Evolutionary conservation across 805 yeast species (phyloP).

Genomic region (Scheffersomyces stipitis): DNA sequence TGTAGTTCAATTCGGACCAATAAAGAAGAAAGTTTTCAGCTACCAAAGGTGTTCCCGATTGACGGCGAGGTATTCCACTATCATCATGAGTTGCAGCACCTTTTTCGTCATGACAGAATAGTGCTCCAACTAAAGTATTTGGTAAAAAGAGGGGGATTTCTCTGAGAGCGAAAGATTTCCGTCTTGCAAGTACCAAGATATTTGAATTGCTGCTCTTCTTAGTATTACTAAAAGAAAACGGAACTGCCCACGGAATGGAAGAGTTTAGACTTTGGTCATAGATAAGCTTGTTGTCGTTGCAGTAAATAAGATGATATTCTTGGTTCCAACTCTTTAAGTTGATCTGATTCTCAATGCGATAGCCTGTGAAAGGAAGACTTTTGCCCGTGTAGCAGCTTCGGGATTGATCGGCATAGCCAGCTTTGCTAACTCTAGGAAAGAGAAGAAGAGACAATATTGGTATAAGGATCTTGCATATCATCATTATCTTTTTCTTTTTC

Average conservation of each 20-base stretch:
- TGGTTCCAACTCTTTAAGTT: conserved; percentile 7
- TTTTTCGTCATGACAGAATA: not conserved
- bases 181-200: conserved; percentile 17
- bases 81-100: conserved; percentile 1
- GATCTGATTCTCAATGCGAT: conserved; percentile 25
- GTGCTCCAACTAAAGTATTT: conserved; percentile 25
- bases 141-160: conserved; percentile 27
- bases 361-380: conserved; percentile 21
- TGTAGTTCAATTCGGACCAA: conserved; percentile 27
- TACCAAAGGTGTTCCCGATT: conserved; percentile 26
- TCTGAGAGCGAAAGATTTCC: conserved; percentile 20
- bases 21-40: conserved; percentile 22
- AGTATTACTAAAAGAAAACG: conserved; percentile 7
- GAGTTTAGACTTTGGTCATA: conserved; percentile 15
- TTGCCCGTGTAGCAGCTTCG: not conserved
- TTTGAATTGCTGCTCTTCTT: conserved; percentile 1
- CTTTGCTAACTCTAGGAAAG: too few species aligned
- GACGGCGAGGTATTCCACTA: too few species aligned
- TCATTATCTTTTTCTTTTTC: too few species aligned
- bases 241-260: conserved; percentile 25
- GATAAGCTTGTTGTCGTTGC: conserved; percentile 28
- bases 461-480: too few species aligned
- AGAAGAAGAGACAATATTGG: too few species aligned
- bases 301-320: conserved; percentile 25
- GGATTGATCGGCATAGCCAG: not conserved